These are phyloP conservation scores for Hypoxylon rubiginosum DNA, from an alignment of 2,329 filamentous ascomycete species.

Conservation along the genomic window DNA sequence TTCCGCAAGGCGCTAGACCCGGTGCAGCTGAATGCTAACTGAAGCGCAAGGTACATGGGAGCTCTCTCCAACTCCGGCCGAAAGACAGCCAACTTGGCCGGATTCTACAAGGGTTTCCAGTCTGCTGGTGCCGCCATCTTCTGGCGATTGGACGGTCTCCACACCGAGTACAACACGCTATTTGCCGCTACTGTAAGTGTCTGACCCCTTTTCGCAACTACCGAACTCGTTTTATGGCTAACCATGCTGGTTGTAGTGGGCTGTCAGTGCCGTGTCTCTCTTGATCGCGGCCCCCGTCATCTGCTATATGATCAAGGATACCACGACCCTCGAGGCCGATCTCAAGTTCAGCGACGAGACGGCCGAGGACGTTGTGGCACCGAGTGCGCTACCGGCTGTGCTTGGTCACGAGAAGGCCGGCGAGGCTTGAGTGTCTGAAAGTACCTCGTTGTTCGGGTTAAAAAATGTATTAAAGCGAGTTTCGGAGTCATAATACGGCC, in stretches of 20 bases:
- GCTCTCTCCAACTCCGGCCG: constrained; percentile 92
- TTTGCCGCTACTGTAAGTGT: constrained; percentile 70
- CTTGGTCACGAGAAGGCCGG: constrained; percentile 48
- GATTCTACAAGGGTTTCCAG: constrained; percentile 89
- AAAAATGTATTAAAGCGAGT: constrained; percentile 7
- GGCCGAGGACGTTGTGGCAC: constrained; percentile 71
- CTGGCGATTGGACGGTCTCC: constrained; percentile 75
- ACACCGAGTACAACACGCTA: constrained; percentile 76
- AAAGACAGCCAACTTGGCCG: constrained; percentile 91
- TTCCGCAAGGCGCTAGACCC: constrained; percentile 67
- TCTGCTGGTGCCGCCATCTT: constrained; percentile 86
- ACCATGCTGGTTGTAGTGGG: constrained; percentile 71
- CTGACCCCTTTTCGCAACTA: not conserved
- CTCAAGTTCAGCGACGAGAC: constrained; percentile 89
- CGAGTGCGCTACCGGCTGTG: constrained; percentile 35
- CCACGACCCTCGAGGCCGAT: constrained; percentile 84
- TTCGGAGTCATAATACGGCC: constrained; percentile 15
- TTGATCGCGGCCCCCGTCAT: constrained; percentile 84
- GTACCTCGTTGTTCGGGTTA: not conserved
- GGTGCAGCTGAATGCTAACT: constrained; percentile 65
- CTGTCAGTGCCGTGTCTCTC: constrained; percentile 78
- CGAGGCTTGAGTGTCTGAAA: constrained; percentile 30
- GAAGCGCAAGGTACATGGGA: constrained; percentile 81
- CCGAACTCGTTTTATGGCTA: not conserved
- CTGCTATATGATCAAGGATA: constrained; percentile 82